Base-by-base conservation (phyloP, 306 rosid genomes). In the Ormosia emarginata region DNA sequence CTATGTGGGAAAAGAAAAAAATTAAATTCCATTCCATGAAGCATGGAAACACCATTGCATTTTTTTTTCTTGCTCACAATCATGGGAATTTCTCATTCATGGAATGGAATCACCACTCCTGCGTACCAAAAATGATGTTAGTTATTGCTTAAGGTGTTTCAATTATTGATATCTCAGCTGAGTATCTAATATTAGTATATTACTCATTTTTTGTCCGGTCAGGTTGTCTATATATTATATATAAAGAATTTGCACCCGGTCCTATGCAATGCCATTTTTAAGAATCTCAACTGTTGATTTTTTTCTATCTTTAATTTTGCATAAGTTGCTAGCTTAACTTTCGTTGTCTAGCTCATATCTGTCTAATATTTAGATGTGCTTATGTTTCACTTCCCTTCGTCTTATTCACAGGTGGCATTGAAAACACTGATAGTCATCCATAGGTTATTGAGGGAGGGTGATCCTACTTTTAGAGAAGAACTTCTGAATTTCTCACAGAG, bases 391-490 rank as follows among this genome's bases (percentile, higher is more conserved):
- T 71, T 53, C 34, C 39, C 18, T 32, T 77, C 34, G 18, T 77
- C 74, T 41, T 81, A 75, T 88, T 85, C 47, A 63, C 91, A 96
- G 99, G 99, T 96, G 64, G 99, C 99, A 32, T 82, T 96, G 61
- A 96, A 96, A 91, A 91, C 98, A 47, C 79, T 96, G 56, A 85
- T 96, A 71, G 99, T 92, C 69, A 87, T 96, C 82, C 99, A 96
- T 83, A 90, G 99, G 89, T 80, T 92, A 84, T 88, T 93, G 85
- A 92, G 99, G 88, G 99, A 96, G 89, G 97, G 98, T 34, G 99
- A 96, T 85, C 98, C 97, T 44, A 93, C 98, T 71, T 92, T 93
- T 71, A 91, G 98, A 78, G 99, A 96, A 83, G 99, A 96, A 88
- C 90, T 96, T 81, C 72, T 93, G 83, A 96, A 91, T 87, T 96